These are phyloP conservation scores for Aphanomyces cochlioides DNA, from an alignment of 352 stramenopile genomes.

Conservation along the genomic window DNA sequence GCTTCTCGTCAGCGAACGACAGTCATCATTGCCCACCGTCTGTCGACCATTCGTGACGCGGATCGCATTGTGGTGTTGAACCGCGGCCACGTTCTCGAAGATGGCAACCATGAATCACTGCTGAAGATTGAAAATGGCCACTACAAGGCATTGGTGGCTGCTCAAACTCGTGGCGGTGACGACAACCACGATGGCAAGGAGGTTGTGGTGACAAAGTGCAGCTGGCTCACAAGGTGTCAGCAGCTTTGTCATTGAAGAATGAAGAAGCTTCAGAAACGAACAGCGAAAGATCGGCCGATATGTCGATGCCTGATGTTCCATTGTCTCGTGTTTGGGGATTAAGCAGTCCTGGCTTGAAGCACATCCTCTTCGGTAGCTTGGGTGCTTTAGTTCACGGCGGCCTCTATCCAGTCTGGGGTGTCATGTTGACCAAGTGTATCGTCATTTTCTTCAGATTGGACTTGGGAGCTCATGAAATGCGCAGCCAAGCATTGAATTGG, in stretches of 20 bases:
- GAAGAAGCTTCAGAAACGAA: background rate
- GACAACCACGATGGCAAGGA: conserved; percentile 8
- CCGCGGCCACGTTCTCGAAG: conserved; percentile 67
- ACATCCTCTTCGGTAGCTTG: conserved; percentile 35
- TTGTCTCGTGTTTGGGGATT: conserved; percentile 47
- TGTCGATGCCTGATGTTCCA: background rate
- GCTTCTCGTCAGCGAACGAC: conserved; percentile 65
- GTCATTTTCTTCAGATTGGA: conserved; percentile 42
- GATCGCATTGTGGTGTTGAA: conserved; percentile 80
- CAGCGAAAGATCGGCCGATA: background rate
- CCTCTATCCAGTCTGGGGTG: conserved; percentile 42
- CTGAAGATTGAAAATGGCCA: conserved; percentile 42
- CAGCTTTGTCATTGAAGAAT: background rate
- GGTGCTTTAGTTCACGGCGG: conserved; percentile 38
- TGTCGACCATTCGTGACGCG: conserved; percentile 72
- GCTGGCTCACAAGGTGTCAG: background rate
- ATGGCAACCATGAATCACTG: conserved; percentile 76
- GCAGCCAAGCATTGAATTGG: conserved; percentile 35
- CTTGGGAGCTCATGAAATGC: conserved; percentile 34
- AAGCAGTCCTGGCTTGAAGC: conserved; percentile 45
- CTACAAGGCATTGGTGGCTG: conserved; percentile 35
- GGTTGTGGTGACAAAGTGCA: background rate
- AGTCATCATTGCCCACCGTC: conserved; percentile 73
- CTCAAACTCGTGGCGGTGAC: conserved; percentile 5
- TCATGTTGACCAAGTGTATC: conserved; percentile 42